Evolutionary conservation across 108 stramenopile species (phyloP).

Genomic region (Cyclostephanos tholiformis): DNA sequence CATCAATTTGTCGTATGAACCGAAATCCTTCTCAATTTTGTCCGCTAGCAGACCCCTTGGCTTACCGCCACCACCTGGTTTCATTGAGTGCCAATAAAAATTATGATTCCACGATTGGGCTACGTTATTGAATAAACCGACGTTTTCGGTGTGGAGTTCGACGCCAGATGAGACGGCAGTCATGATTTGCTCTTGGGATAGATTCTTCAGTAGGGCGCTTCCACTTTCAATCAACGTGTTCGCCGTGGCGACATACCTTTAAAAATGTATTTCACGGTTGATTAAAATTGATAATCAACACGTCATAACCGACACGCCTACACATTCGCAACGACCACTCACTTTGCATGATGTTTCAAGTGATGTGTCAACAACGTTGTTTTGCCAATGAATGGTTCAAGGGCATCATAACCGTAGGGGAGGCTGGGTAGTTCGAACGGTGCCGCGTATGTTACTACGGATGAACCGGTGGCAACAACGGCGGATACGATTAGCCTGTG

Average conservation of each 20-base stretch:
- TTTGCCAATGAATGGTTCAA: constrained; percentile 58
- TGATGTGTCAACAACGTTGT: constrained; percentile 69
- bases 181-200: constrained; percentile 44
- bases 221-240: constrained; percentile 42
- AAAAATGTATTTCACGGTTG: background rate
- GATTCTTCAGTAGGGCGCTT: constrained; percentile 29
- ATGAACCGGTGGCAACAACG: background rate
- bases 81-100: constrained; percentile 83
- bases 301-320: background rate
- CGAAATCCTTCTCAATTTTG: constrained; percentile 47
- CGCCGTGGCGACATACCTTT: constrained; percentile 44
- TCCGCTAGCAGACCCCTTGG: constrained; percentile 54
- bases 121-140: constrained; percentile 62
- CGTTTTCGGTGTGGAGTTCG: constrained; percentile 24
- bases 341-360: constrained; percentile 61
- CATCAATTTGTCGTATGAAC: constrained; percentile 44
- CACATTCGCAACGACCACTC: background rate
- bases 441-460: constrained; percentile 7
- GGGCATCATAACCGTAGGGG: constrained; percentile 53
- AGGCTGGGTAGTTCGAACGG: constrained; percentile 55
- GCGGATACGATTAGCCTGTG: background rate
- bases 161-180: constrained; percentile 12
- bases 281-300: background rate
- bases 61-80: constrained; percentile 54
- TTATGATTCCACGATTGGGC: constrained; percentile 73